Evolutionary conservation across 305 asterid genomes (phyloP).

Genomic region (Coffea humblotiana): DNA sequence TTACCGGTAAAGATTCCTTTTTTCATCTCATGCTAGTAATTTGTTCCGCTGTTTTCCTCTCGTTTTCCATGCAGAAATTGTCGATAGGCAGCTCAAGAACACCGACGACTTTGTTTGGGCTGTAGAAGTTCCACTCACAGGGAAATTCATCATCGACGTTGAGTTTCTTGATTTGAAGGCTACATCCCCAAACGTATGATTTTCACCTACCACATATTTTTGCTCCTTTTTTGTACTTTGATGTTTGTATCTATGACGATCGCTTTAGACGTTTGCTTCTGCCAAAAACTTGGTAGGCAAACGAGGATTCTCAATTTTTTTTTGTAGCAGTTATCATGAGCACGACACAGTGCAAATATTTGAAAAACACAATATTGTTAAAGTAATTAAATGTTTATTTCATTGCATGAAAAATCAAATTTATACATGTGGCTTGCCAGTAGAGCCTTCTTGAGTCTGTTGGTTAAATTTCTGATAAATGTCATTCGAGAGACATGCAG

Average conservation of each 20-base stretch:
- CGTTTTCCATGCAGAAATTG: slow-evolving; percentile 35
- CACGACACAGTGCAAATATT: not conserved
- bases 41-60: not conserved
- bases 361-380: not conserved
- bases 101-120: slow-evolving; percentile 56
- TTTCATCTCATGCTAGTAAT: not conserved
- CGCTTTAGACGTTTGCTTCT: not conserved
- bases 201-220: not conserved
- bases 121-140: slow-evolving; percentile 67
- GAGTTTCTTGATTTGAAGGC: slow-evolving; percentile 90
- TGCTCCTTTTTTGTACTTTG: not conserved
- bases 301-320: not conserved
- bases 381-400: not conserved
- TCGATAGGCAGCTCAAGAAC: slow-evolving; percentile 46
- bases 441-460: not conserved
- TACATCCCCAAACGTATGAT: slow-evolving; percentile 57
- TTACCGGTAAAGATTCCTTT: not conserved
- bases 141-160: slow-evolving; percentile 85
- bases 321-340: not conserved
- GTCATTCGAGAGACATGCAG: slow-evolving; percentile 33
- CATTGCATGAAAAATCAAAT: not conserved
- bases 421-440: not conserved
- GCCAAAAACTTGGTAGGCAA: not conserved
- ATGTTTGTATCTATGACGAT: not conserved
- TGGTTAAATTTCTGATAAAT: not conserved